phyloP scores from a whole-genome alignment of 495 filamentous ascomycete genomes.

The Talaromyces thailandensis region DNA sequence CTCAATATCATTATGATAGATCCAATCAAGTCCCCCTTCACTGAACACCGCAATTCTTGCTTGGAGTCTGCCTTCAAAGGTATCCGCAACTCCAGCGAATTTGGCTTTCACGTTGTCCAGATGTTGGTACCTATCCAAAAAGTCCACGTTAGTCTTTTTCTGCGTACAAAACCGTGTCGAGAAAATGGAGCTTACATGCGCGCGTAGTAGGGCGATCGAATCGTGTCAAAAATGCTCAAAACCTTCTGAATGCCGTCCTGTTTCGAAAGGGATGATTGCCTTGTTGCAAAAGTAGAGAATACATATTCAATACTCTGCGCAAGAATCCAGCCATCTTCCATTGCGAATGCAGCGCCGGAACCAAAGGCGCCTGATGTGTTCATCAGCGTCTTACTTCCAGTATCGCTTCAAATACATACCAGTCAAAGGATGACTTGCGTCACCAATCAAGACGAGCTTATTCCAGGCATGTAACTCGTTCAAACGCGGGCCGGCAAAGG shows the following conservation, averaged over 20 bases:
- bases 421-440: constrained; percentile 39
- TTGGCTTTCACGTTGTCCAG: constrained; percentile 17
- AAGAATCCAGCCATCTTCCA: constrained; percentile 42
- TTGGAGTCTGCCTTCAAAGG: constrained; percentile 4
- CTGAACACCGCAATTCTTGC: constrained; percentile 14
- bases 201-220: constrained; percentile 37
- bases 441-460: constrained; percentile 39
- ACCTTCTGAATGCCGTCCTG: constrained; percentile 15
- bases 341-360: constrained; percentile 41
- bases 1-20: constrained; percentile 36
- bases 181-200: background rate
- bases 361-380: constrained; percentile 22
- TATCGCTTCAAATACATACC: constrained; percentile 11
- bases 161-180: background rate
- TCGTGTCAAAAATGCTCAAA: constrained; percentile 31
- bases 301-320: constrained; percentile 30
- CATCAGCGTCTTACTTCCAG: background rate
- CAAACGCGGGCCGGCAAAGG: constrained; percentile 30
- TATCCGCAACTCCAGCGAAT: background rate
- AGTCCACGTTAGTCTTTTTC: background rate
- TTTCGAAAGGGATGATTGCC: background rate
- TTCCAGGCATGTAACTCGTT: constrained; percentile 30
- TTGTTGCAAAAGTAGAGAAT: constrained; percentile 1
- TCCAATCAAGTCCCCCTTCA: constrained; percentile 19
- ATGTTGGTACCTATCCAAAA: constrained; percentile 25